Evolutionary conservation across 305 asterid genomes (phyloP).

Genomic region (Solanum hybrid): DNA sequence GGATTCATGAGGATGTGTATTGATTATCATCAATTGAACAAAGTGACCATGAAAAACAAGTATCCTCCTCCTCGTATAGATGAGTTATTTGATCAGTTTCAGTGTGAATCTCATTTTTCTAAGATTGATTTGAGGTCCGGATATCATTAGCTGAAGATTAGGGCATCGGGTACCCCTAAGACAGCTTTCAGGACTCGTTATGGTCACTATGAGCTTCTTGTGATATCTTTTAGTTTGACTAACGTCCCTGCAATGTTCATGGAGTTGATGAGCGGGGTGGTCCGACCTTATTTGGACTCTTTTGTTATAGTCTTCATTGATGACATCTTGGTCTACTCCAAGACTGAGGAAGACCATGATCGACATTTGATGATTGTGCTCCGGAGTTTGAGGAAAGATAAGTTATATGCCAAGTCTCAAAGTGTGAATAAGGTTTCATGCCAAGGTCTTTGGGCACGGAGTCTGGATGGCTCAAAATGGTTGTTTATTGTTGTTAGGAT

Average conservation of each 20-base stretch:
- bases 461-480: neutral
- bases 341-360: neutral
- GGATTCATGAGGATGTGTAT: neutral
- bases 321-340: neutral
- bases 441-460: neutral
- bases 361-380: neutral
- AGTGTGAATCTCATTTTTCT: neutral
- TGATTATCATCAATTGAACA: neutral
- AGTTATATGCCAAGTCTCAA: neutral
- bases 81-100: neutral
- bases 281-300: neutral
- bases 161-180: neutral
- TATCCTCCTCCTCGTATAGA: neutral
- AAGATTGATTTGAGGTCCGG: neutral
- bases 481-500: neutral
- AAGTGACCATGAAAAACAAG: neutral
- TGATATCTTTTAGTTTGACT: neutral
- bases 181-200: neutral
- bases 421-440: neutral
- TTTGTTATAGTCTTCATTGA: neutral
- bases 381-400: neutral
- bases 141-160: neutral
- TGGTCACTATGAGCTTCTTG: neutral
- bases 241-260: neutral
- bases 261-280: neutral